Evolutionary conservation across 1,284 basidiomycete genomes (phyloP).

Genomic region (Pseudozyma thailandica): DNA sequence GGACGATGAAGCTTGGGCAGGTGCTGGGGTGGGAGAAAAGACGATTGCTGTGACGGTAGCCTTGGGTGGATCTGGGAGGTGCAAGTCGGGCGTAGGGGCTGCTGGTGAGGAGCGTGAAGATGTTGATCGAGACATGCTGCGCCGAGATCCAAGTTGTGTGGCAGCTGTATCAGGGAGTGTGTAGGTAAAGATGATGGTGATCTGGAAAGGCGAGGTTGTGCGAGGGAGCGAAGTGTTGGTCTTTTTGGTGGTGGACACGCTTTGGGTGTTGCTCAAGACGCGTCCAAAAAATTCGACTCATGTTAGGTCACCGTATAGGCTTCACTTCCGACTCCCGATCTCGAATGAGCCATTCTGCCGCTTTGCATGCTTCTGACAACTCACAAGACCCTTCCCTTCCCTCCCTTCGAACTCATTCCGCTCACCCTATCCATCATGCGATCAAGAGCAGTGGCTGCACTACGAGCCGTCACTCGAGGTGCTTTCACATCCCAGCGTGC

Average conservation of each 20-base stretch:
- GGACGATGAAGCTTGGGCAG: not conserved
- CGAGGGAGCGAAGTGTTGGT: conserved; percentile 7
- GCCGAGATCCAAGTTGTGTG: not conserved
- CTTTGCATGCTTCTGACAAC: too few species aligned
- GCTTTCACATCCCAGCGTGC: not conserved
- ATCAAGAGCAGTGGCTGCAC: not conserved
- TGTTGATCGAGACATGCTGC: conserved; percentile 22
- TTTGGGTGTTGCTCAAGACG: conserved; percentile 12
- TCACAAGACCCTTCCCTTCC: not conserved
- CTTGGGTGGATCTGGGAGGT: conserved; percentile 29
- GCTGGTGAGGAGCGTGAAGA: conserved; percentile 27
- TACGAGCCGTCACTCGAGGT: conserved; percentile 3
- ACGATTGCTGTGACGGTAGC: conserved; percentile 49
- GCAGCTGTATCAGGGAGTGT: not conserved
- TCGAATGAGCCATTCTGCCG: too few species aligned
- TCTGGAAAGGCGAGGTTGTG: not conserved
- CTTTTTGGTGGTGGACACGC: conserved; percentile 2
- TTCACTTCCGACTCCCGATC: not conserved
- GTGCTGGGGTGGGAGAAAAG: conserved; percentile 30
- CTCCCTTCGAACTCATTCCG: not conserved
- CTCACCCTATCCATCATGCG: conserved; percentile 14
- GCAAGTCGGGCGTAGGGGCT: conserved; percentile 13
- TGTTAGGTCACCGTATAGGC: not conserved
- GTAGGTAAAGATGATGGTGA: not conserved
- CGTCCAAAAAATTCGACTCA: not conserved